Evolutionary conservation across 495 filamentous ascomycete species (phyloP).

Genomic region (Penicillium parvum): DNA sequence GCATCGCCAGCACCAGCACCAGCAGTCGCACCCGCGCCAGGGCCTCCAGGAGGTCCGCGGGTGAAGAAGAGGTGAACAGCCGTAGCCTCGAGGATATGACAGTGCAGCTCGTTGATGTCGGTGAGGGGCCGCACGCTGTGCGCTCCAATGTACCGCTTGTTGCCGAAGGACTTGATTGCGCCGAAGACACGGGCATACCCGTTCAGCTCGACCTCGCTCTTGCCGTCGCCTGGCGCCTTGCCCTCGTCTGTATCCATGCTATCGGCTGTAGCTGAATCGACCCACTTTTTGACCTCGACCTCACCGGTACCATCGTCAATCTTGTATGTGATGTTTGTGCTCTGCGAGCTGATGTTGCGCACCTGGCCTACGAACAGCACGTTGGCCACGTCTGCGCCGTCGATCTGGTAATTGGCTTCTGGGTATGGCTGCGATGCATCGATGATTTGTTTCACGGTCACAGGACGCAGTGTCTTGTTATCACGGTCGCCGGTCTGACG

Average conservation of each 20-base stretch:
- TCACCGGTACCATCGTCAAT: conserved; percentile 92
- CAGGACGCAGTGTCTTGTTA: conserved; percentile 76
- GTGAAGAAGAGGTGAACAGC: conserved; percentile 82
- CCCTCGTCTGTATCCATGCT: conserved; percentile 45
- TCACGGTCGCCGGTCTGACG: conserved; percentile 35
- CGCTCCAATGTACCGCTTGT: conserved; percentile 75
- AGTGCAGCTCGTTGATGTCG: conserved; percentile 87
- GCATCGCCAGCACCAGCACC: conserved; percentile 32
- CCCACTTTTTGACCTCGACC: conserved; percentile 91
- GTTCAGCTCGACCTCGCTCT: conserved; percentile 55
- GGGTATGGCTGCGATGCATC: conserved; percentile 72
- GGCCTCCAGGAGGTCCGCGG: conserved; percentile 58
- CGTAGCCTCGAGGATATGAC: conserved; percentile 83
- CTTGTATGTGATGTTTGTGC: conserved; percentile 86
- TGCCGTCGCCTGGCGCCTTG: conserved; percentile 29
- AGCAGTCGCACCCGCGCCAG: conserved; percentile 20
- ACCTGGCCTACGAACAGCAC: conserved; percentile 88
- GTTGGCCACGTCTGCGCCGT: conserved; percentile 57
- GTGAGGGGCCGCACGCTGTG: conserved; percentile 72
- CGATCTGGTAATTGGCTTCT: conserved; percentile 72
- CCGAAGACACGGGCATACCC: conserved; percentile 82
- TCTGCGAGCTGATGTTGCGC: conserved; percentile 75
- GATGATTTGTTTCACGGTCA: conserved; percentile 90
- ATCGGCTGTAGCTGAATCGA: conserved; percentile 56
- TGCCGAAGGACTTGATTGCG: conserved; percentile 68